These are phyloP conservation scores for Aspergillus sp. DNA, from an alignment of 2,329 filamentous ascomycete species.

Conservation along the genomic window DNA sequence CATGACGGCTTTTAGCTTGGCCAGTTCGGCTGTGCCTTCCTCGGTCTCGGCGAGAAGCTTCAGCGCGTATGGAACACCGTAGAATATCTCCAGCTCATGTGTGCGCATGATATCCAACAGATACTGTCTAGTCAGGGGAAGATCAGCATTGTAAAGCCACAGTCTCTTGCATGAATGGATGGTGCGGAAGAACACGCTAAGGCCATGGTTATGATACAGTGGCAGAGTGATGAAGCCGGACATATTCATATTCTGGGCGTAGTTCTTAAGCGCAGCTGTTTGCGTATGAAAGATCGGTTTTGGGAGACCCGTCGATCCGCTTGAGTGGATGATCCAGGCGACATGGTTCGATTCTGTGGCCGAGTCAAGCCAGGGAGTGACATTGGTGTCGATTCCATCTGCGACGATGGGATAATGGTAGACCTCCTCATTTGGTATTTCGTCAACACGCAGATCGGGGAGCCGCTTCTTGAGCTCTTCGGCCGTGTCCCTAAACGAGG, in stretches of 20 bases:
- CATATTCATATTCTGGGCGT: slow-evolving; percentile 45
- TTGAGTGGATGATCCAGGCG: slow-evolving; percentile 50
- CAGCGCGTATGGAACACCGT: slow-evolving; percentile 63
- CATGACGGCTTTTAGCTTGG: slow-evolving; percentile 52
- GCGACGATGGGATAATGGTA: slow-evolving; percentile 20
- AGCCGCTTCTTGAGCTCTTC: slow-evolving; percentile 20
- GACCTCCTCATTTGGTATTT: slow-evolving; percentile 20
- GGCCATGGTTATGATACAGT: slow-evolving; percentile 60
- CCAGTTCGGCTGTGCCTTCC: slow-evolving; percentile 51
- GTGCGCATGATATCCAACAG: slow-evolving; percentile 47
- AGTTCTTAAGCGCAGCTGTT: slow-evolving; percentile 50
- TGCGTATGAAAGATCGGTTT: slow-evolving; percentile 64
- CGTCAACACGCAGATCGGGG: slow-evolving; percentile 25
- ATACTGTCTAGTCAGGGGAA: slow-evolving; percentile 55
- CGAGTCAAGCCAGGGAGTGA: slow-evolving; percentile 25
- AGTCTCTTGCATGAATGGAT: slow-evolving; percentile 53
- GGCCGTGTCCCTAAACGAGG: slow-evolving; percentile 23
- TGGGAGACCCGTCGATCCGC: slow-evolving; percentile 61
- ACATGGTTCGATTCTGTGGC: slow-evolving; percentile 31
- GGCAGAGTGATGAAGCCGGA: slow-evolving; percentile 56
- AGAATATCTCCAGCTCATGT: slow-evolving; percentile 53
- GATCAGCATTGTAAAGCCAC: slow-evolving; percentile 53
- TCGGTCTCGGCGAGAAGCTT: slow-evolving; percentile 62
- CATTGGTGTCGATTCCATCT: slow-evolving; percentile 19
- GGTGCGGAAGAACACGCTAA: slow-evolving; percentile 55